Evolutionary conservation across 805 yeast genomes (phyloP).

Genomic region (Komagataella ulmi): DNA sequence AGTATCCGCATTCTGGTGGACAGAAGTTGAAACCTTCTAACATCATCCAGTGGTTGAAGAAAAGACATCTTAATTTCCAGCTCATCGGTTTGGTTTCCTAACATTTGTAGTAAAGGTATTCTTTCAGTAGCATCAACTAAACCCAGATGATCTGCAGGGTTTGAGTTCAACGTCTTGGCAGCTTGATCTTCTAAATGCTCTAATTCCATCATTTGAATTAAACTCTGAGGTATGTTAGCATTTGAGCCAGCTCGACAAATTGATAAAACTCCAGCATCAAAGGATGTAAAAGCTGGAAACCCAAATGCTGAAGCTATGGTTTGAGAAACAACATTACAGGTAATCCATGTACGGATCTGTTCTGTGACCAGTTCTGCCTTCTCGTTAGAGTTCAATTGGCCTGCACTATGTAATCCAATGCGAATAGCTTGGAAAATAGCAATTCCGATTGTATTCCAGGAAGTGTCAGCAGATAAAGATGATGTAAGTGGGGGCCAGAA

Average conservation of each 20-base stretch:
- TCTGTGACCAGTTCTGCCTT: conserved; percentile 46
- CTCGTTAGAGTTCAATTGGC: conserved; percentile 32
- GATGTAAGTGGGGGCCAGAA: conserved; percentile 96
- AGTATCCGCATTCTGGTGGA: conserved; percentile 73
- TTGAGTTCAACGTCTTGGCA: conserved; percentile 62
- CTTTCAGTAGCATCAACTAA: conserved; percentile 57
- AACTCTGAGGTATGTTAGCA: conserved; percentile 35
- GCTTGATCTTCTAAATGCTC: conserved; percentile 81
- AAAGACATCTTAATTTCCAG: conserved; percentile 42
- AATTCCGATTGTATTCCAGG: conserved; percentile 90
- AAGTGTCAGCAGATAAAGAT: conserved; percentile 86
- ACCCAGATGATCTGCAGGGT: conserved; percentile 53
- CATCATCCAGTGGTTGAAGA: conserved; percentile 44
- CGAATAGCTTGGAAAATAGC: conserved; percentile 89
- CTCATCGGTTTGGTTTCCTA: conserved; percentile 64
- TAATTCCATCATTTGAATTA: conserved; percentile 69
- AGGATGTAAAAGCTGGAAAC: conserved; percentile 83
- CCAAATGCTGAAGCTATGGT: conserved; percentile 88
- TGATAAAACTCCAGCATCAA: conserved; percentile 55
- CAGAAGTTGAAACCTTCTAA: conserved; percentile 53
- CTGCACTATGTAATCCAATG: conserved; percentile 82
- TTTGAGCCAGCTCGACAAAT: conserved; percentile 22
- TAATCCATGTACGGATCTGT: conserved; percentile 85
- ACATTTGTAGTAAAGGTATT: conserved; percentile 57
- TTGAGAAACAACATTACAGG: conserved; percentile 84